Evolutionary conservation across 768 basidiomycete species (phyloP).

Genomic region (Collybia nuda): DNA sequence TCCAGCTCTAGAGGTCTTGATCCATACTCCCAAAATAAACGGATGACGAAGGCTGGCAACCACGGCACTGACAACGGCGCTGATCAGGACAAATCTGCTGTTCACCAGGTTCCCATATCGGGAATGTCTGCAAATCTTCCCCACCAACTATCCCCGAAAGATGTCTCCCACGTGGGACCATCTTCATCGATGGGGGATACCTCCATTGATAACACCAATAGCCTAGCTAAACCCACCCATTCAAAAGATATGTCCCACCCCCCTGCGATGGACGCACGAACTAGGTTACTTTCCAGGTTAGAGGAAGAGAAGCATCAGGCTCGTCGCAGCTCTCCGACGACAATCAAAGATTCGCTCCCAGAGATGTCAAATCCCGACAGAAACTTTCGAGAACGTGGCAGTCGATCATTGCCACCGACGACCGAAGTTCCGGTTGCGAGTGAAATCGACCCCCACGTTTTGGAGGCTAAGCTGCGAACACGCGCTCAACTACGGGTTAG

Average conservation of each 20-base stretch:
- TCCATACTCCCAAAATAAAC: too few relatives aligned
- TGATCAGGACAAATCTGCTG: neutral
- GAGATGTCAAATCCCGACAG: slow-evolving; percentile 12
- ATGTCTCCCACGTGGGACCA: slow-evolving; percentile 5
- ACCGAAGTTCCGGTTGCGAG: neutral
- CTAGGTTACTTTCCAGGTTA: slow-evolving; percentile 40
- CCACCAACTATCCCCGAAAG: slow-evolving; percentile 3
- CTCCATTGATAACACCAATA: slow-evolving; percentile 11
- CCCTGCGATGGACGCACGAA: slow-evolving; percentile 23
- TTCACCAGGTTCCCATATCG: slow-evolving; percentile 5
- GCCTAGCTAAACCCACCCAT: slow-evolving; percentile 10
- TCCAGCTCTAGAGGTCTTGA: too few relatives aligned
- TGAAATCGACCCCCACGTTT: slow-evolving; percentile 18
- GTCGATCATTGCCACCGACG: neutral
- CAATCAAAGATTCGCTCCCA: neutral
- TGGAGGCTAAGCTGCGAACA: slow-evolving; percentile 45
- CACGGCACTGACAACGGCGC: neutral
- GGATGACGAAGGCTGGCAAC: neutral
- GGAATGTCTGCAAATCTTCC: slow-evolving; percentile 3
- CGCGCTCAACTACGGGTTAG: slow-evolving; percentile 49
- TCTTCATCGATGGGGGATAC: slow-evolving; percentile 3
- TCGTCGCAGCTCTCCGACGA: slow-evolving; percentile 6
- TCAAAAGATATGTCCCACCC: slow-evolving; percentile 9
- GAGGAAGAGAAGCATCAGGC: slow-evolving; percentile 39
- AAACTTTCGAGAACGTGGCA: slow-evolving; percentile 12